phyloP scores from a whole-genome alignment of 768 basidiomycete genomes.

The Collybia sp. region DNA sequence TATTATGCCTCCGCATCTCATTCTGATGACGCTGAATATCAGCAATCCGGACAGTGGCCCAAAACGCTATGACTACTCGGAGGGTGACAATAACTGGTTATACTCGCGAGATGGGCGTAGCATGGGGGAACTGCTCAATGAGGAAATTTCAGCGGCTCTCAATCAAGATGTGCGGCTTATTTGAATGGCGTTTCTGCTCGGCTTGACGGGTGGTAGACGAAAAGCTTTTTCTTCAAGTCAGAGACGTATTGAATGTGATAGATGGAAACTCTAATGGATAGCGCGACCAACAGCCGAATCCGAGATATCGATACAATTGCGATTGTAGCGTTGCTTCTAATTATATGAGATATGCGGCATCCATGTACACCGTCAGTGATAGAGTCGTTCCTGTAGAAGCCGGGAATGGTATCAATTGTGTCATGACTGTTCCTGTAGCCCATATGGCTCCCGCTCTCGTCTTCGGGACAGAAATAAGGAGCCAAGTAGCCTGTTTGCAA shows the following conservation, averaged over 20 bases:
- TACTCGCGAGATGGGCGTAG: constrained; percentile 65
- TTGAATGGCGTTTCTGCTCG: constrained; percentile 16
- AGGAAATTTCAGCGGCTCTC: constrained; percentile 50
- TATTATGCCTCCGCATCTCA: constrained; percentile 3
- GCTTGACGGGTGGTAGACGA: constrained; percentile 1
- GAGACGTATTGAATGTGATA: too few relatives aligned
- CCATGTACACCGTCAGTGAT: too few relatives aligned
- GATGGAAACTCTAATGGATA: too few relatives aligned
- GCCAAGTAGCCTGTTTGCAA: constrained; percentile 47
- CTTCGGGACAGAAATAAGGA: constrained; percentile 63
- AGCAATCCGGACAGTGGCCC: constrained; percentile 59
- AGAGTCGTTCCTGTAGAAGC: neutral
- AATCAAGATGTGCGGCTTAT: constrained; percentile 23
- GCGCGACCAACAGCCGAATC: too few relatives aligned
- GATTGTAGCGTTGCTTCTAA: too few relatives aligned
- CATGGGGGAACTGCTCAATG: constrained; percentile 59
- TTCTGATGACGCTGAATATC: neutral
- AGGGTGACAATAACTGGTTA: constrained; percentile 58
- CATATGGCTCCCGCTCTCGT: constrained; percentile 22
- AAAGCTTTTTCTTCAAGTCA: too few relatives aligned
- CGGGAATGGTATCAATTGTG: constrained; percentile 1
- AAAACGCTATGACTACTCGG: constrained; percentile 82
- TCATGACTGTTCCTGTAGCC: constrained; percentile 1
- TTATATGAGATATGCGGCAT: too few relatives aligned
- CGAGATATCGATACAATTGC: constrained; percentile 3